Conservation (phyloP, 2,329 filamentous ascomycete genomes). For the Pochonia chlamydosporia region DNA sequence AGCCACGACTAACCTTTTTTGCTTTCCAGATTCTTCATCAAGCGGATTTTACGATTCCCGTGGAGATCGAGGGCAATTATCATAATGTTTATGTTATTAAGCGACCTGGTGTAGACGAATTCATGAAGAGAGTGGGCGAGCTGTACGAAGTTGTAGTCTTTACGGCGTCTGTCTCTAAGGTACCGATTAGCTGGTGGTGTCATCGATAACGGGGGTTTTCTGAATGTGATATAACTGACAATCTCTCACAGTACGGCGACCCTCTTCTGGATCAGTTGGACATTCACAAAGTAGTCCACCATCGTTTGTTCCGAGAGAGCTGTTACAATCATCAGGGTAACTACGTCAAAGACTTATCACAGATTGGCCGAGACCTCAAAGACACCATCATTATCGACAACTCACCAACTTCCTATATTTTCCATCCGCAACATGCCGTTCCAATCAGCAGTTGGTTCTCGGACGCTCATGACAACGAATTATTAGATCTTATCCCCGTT, state of each 20-base stretch:
- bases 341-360: conserved; percentile 97
- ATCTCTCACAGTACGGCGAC: conserved; percentile 71
- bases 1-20: conserved; percentile 6
- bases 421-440: conserved; percentile 97
- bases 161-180: conserved; percentile 96
- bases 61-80: conserved; percentile 97
- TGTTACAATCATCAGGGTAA: conserved; percentile 99
- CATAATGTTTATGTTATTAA: conserved; percentile 99
- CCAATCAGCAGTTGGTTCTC: conserved; percentile 99
- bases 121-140: conserved; percentile 98
- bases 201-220: no score
- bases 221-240: conserved; percentile 12
- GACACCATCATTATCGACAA: conserved; percentile 99
- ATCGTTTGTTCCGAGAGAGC: conserved; percentile 93
- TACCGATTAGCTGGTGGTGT: conserved; percentile 28
- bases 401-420: conserved; percentile 98
- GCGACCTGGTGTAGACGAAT: conserved; percentile 94
- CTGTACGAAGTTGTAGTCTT: conserved; percentile 98
- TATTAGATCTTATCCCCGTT: conserved; percentile 94
- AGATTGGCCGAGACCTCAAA: conserved; percentile 89
- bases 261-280: conserved; percentile 93
- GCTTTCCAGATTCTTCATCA: conserved; percentile 78
- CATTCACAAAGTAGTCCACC: conserved; percentile 94
- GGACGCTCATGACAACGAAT: conserved; percentile 97
- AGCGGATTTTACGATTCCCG: conserved; percentile 97